Percentiles rank a stretch among this genome's conserved stretches.
Evolutionary conservation across 1,284 basidiomycete species (phyloP).

Genomic region (Termitomyces sp.): DNA sequence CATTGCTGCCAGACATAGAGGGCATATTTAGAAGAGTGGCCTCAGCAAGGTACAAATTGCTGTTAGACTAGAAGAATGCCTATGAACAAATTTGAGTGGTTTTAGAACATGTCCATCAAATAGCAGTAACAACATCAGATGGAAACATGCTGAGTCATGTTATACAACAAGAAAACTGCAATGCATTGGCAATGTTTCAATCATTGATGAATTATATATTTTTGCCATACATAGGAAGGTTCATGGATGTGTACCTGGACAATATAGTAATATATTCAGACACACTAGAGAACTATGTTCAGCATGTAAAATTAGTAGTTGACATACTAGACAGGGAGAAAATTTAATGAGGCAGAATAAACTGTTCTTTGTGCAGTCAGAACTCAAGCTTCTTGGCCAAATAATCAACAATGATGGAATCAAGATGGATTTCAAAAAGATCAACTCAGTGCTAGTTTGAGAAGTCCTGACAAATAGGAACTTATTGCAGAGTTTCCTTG

Average conservation of each 20-base stretch:
- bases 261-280: neutral
- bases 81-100: neutral
- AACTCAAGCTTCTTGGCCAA: conserved; percentile 21
- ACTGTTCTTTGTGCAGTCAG: neutral
- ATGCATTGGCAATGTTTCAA: conserved; percentile 10
- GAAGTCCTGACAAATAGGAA: neutral
- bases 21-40: conserved; percentile 21
- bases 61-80: neutral
- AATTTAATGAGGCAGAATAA: conserved; percentile 15
- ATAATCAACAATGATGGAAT: conserved; percentile 31
- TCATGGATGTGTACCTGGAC: conserved; percentile 19
- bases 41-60: neutral
- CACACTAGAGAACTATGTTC: neutral
- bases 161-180: neutral
- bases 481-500: conserved; percentile 3
- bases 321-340: conserved; percentile 19
- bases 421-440: conserved; percentile 27
- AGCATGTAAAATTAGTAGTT: neutral
- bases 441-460: neutral
- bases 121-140: neutral
- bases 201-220: conserved; percentile 27
- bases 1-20: conserved; percentile 23
- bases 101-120: too few species aligned
- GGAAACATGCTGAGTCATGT: neutral
- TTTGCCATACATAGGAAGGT: conserved; percentile 18